Evolutionary conservation across 108 stramenopile genomes (phyloP).

Genomic region (Chaetoceros muelleri): DNA sequence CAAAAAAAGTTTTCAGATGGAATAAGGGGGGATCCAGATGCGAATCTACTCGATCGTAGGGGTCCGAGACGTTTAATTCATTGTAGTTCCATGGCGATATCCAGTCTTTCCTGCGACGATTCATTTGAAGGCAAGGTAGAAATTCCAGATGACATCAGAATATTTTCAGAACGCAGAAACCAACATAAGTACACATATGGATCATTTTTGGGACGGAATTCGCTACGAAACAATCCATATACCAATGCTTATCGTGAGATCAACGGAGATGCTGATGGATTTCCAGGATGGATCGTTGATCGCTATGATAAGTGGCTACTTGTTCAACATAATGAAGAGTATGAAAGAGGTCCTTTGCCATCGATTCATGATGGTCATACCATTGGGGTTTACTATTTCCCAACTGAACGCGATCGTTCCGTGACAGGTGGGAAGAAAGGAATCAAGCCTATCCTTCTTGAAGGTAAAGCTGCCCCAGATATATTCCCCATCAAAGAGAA

Average conservation of each 20-base stretch:
- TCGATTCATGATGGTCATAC: conserved; percentile 79
- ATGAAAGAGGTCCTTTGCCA: conserved; percentile 59
- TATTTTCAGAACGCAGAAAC: conserved; percentile 45
- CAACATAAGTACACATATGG: conserved; percentile 36
- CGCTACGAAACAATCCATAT: conserved; percentile 31
- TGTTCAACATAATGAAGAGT: conserved; percentile 51
- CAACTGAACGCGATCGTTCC: conserved; percentile 40
- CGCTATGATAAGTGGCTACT: conserved; percentile 69
- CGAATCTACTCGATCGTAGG: conserved; percentile 64
- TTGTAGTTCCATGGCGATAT: conserved; percentile 50
- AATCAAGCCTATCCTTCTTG: conserved; percentile 43
- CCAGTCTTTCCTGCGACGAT: conserved; percentile 45
- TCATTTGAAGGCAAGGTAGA: conserved; percentile 19
- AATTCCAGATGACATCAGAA: conserved; percentile 59
- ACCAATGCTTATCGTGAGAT: conserved; percentile 73
- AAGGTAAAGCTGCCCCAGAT: conserved; percentile 62
- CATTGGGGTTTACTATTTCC: conserved; percentile 59
- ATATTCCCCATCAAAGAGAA: conserved; percentile 49
- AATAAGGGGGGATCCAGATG: conserved; percentile 56
- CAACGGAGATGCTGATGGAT: conserved; percentile 76
- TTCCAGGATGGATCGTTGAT: conserved; percentile 77
- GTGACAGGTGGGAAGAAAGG: conserved; percentile 38
- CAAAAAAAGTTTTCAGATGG: conserved; percentile 60
- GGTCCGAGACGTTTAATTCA: conserved; percentile 61
- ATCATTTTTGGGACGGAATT: conserved; percentile 52